A percentile compares a stretch with the other conserved stretches of the same genome.
Conservation (phyloP, 768 basidiomycete genomes). For the Boletus rex-veris region DNA sequence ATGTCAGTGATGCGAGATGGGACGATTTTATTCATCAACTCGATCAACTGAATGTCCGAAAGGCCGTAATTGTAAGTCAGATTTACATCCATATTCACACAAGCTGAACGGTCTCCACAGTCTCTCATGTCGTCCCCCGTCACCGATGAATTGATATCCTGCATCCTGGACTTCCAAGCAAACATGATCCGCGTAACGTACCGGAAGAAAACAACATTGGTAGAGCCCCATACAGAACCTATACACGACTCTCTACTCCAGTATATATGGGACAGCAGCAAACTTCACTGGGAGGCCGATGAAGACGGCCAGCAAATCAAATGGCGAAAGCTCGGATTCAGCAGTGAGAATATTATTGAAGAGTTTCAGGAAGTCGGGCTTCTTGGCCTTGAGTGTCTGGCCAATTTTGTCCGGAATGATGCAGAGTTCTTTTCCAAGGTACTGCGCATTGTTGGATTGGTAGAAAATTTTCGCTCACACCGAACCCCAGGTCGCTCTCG, state of each 20-base stretch:
- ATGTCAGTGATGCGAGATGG: constrained; percentile 76
- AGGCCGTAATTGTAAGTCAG: constrained; percentile 71
- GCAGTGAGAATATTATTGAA: constrained; percentile 64
- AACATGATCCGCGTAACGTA: constrained; percentile 78
- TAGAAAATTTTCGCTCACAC: constrained; percentile 4
- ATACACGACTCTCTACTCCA: constrained; percentile 54
- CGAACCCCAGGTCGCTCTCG: constrained; percentile 59
- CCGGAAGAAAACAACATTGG: constrained; percentile 74
- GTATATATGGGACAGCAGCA: constrained; percentile 66
- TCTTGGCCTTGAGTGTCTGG: constrained; percentile 79
- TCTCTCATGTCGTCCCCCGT: constrained; percentile 81
- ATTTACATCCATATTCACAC: not conserved
- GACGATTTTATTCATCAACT: constrained; percentile 73
- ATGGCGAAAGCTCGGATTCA: constrained; percentile 80
- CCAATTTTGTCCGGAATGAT: constrained; percentile 66
- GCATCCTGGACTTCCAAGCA: constrained; percentile 84
- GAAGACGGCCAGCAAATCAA: constrained; percentile 49
- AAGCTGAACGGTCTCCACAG: constrained; percentile 36
- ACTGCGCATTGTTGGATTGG: not conserved
- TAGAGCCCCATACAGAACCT: constrained; percentile 64
- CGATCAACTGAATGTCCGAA: constrained; percentile 73
- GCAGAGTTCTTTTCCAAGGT: constrained; percentile 77
- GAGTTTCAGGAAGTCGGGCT: constrained; percentile 80
- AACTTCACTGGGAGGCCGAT: constrained; percentile 51
- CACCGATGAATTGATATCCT: constrained; percentile 77